Evolutionary conservation across 176 grass and related monocot genomes (phyloP), one percentile per base, ranked within the genome.

Genomic region (Bonia amplexicaulis): DNA sequence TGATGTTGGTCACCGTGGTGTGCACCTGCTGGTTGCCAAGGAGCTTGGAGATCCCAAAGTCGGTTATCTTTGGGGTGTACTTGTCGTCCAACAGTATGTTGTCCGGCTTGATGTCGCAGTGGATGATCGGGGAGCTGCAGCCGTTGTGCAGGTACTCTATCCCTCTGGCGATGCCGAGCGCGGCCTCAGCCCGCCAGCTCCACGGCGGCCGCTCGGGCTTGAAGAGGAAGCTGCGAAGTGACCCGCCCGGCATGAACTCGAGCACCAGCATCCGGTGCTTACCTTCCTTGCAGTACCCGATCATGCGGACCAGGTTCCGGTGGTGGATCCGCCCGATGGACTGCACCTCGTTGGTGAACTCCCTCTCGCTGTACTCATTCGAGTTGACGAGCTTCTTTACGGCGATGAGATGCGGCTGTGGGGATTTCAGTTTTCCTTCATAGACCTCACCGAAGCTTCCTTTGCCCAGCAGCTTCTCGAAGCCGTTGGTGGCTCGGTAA

Each of bases 371-470:
- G 54, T 33, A 83, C 14, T 70, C 80, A 7, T 62, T 64, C 2
- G 71, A 48, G 10, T 8, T n/a, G 85, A 45, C 9, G 31, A 88
- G 80, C 54, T 26, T 62, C 73, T 88, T 88, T 55, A 88, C 80
- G 15, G 87, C 80, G 66, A 88, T 25, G 55, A 12, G 44, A 0
- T 39, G 41, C 6, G 6, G 60, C n/a, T n/a, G 22, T 0, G 86
- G 54, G 0, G 73, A 78, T 0, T 3, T 63, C 2, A 76, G 0
- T 10, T 16, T 69, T 1, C 85, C 85, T 51, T 60, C 0, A 52
- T 82, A 87, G 0, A 77, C 86, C 65, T 77, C 64, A 2, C 71
- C 86, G 63, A 88, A 88, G 86, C 86, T 78, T 13, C 86, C 80
- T 83, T 53, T 83, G 2, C 86, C 86, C 0, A 88, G 65, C 2